Percentiles rank a stretch among this genome's conserved stretches.
Evolutionary conservation across 208 protist species (phyloP).

Genomic region (Wallacemonas collosoma): DNA sequence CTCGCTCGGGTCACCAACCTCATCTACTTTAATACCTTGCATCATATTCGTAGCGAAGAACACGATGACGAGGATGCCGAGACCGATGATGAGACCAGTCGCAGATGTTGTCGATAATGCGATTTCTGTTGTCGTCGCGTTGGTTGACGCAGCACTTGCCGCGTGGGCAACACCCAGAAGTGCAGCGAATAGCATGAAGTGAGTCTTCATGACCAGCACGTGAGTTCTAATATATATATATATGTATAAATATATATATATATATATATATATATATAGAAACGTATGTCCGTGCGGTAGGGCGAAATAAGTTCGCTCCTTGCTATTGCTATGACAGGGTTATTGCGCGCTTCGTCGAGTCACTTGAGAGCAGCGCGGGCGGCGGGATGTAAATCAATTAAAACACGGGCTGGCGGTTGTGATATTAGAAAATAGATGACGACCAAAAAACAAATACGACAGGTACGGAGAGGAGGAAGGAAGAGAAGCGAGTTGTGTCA

Average conservation of each 20-base stretch:
- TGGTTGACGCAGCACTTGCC: slow-evolving; percentile 14
- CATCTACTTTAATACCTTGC: slow-evolving; percentile 76
- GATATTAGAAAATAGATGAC: too few relatives aligned
- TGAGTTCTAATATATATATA: slow-evolving; percentile 10
- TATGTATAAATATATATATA: neutral
- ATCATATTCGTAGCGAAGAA: slow-evolving; percentile 75
- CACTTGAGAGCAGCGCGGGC: too few relatives aligned
- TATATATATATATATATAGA: neutral
- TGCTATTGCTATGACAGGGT: too few relatives aligned
- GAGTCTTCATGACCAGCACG: slow-evolving; percentile 13
- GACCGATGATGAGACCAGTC: slow-evolving; percentile 65
- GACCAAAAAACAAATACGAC: too few relatives aligned
- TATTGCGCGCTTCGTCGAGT: too few relatives aligned
- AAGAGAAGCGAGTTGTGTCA: too few relatives aligned
- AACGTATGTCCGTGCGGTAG: neutral
- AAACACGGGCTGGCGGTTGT: too few relatives aligned
- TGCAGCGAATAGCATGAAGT: slow-evolving; percentile 20
- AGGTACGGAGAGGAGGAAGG: too few relatives aligned
- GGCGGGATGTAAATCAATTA: too few relatives aligned
- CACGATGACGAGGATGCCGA: slow-evolving; percentile 58
- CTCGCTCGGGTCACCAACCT: slow-evolving; percentile 31
- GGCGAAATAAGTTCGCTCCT: too few relatives aligned
- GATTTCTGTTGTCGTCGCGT: slow-evolving; percentile 35
- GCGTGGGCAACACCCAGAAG: slow-evolving; percentile 15
- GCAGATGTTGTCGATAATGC: slow-evolving; percentile 67